Evolutionary conservation across 371 early-diverging fungal species (phyloP).

Genomic region (Mucor indicus): DNA sequence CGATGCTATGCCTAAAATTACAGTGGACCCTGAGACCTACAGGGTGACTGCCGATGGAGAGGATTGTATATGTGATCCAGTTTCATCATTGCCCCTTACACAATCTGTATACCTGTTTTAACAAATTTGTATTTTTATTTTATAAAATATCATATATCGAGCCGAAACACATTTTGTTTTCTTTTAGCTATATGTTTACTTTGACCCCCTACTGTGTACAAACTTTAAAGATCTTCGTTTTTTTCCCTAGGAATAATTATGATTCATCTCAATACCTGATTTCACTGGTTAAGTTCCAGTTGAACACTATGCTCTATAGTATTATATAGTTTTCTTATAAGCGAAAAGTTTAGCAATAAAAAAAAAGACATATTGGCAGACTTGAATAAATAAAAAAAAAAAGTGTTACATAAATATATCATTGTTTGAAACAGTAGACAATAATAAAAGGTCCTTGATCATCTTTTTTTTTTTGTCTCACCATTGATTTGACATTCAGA

Average conservation of each 20-base stretch:
- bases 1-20: conserved; percentile 67
- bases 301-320: neutral
- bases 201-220: neutral
- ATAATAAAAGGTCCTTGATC: neutral
- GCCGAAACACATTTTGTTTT: neutral
- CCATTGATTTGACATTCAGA: too few species aligned
- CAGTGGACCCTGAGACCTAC: conserved; percentile 91
- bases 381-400: too few species aligned
- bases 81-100: conserved; percentile 67
- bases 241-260: too few species aligned
- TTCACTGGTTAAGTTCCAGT: neutral
- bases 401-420: too few species aligned
- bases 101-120: conserved; percentile 80
- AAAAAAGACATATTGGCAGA: too few species aligned
- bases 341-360: too few species aligned
- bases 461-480: neutral
- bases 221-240: neutral
- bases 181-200: neutral
- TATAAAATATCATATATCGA: neutral
- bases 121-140: neutral
- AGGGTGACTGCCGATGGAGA: conserved; percentile 81
- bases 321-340: too few species aligned
- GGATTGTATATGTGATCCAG: conserved; percentile 69
- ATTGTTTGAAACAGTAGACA: too few species aligned
- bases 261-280: too few species aligned